Percentiles rank a stretch among this genome's conserved stretches.
Conservation (phyloP, 257 asterid species). For the Solanum commersonii region DNA sequence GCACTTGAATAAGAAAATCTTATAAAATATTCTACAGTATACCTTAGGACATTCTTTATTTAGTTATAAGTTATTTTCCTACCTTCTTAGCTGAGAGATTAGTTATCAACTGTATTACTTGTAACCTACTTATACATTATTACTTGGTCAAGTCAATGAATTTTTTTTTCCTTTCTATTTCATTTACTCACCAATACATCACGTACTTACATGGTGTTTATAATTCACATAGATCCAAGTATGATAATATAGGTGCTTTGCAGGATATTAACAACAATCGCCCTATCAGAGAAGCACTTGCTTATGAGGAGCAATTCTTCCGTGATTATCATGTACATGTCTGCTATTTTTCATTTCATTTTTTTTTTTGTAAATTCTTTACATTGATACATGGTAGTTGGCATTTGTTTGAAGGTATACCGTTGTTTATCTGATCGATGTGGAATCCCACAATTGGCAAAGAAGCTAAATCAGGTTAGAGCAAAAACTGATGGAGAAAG, state of each 20-base stretch:
- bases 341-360: not conserved
- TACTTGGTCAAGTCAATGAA: not conserved
- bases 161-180: not conserved
- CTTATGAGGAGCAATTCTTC: slow-evolving; percentile 86
- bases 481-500: not conserved
- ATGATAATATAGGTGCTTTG: not conserved
- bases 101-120: not conserved
- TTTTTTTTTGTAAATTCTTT: not conserved
- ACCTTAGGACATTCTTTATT: not conserved
- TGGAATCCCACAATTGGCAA: slow-evolving; percentile 90
- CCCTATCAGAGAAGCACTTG: slow-evolving; percentile 75
- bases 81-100: not conserved
- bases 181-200: not conserved
- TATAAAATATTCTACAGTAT: not conserved
- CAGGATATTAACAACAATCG: slow-evolving; percentile 77
- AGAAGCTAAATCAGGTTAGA: slow-evolving; percentile 94
- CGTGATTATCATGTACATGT: slow-evolving; percentile 55
- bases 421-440: slow-evolving; percentile 82
- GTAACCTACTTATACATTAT: not conserved
- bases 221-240: not conserved
- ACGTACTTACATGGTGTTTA: not conserved
- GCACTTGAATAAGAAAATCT: not conserved
- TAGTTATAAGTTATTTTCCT: not conserved
- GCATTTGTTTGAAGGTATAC: slow-evolving; percentile 48
- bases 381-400: not conserved